These are phyloP conservation scores for Tanacetum coccineum DNA, from an alignment of 129 eudicot species.

Conservation along the genomic window DNA sequence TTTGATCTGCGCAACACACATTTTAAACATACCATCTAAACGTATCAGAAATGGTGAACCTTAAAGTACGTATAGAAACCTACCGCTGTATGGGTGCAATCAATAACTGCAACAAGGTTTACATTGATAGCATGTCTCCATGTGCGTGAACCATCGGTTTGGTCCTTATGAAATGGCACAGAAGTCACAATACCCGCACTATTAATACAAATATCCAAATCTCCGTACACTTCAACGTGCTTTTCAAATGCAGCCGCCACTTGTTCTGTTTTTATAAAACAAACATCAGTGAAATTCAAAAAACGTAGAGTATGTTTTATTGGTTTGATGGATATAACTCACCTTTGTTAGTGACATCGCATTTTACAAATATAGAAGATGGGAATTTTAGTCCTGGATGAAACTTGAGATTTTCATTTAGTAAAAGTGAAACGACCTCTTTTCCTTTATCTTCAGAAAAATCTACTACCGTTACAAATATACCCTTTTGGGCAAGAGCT, in stretches of 20 bases:
- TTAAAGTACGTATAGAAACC: not conserved
- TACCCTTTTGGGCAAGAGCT: constrained; percentile 84
- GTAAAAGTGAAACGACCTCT: constrained; percentile 52
- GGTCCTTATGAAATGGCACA: constrained; percentile 48
- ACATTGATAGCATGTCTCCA: constrained; percentile 76
- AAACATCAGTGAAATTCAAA: not conserved
- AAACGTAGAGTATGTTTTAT: not conserved
- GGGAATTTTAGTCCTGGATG: constrained; percentile 56
- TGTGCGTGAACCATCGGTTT: constrained; percentile 64
- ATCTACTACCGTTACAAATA: constrained; percentile 75
- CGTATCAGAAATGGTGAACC: too few species aligned
- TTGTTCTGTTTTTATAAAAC: constrained; percentile 44
- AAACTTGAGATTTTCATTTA: constrained; percentile 50
- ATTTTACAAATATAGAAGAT: constrained; percentile 48
- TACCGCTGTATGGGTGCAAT: constrained; percentile 84
- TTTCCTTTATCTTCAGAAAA: constrained; percentile 61
- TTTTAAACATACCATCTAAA: too few species aligned
- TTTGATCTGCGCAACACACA: constrained; percentile 50
- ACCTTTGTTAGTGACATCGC: constrained; percentile 72
- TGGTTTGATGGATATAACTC: constrained; percentile 16
- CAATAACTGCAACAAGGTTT: constrained; percentile 71
- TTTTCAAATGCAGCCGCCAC: constrained; percentile 67
- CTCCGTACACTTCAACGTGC: constrained; percentile 63
- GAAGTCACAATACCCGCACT: constrained; percentile 66
- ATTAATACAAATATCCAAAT: constrained; percentile 88